Evolutionary conservation across 768 basidiomycete genomes (phyloP), one percentile per base, ranked within the genome.

Genomic region (Agrocybe pediades): DNA sequence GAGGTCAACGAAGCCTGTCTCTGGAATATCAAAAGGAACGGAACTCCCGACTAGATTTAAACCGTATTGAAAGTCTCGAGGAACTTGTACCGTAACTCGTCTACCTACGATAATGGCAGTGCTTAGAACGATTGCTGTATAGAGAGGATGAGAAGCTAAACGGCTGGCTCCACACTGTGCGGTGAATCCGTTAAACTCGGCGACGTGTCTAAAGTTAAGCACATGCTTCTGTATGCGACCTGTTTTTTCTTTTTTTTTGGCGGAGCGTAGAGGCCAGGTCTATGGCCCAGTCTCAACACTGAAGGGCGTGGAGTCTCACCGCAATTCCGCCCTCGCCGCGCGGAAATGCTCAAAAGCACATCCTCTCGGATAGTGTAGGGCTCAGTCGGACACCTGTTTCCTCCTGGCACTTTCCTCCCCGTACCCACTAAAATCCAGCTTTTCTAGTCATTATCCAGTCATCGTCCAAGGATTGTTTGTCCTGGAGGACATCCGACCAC

Each of bases 361-460:
- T 41, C 7, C 19, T 48, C 16, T 17, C 30, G 23, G 33, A 41
- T 46, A 57, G 59, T 60, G 55, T 60, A 55, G 55, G 59, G 36
- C 59, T 57, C 43, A 27, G 29, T 7, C 29, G 15, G 6, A 41
- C 41, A 51, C 6, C 53, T 19, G 25, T 54, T 48, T n/a, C 54
- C 17, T 23, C 44, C 54, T n/a, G 40, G 25, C 6, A 44, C 50
- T 4, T 46, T 30, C 40, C 19, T 19, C 6, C 43, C 57, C 39
- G 65, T 65, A 69, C 69, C 68, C 67, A 71, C 69, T 71, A 70
- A 66, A 68, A 66, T 65, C 66, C 64, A 62, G 49, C 46, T 47
- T n/a, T n/a, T n/a, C n/a, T n/a, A 46, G 17, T 47, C 11, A 29
- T 57, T 0, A 57, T 36, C 68, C 68, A 67, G 23, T 67, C 53